These are phyloP conservation scores for Kazachstania kunashirensis DNA, from an alignment of 805 yeast species.

Conservation along the genomic window DNA sequence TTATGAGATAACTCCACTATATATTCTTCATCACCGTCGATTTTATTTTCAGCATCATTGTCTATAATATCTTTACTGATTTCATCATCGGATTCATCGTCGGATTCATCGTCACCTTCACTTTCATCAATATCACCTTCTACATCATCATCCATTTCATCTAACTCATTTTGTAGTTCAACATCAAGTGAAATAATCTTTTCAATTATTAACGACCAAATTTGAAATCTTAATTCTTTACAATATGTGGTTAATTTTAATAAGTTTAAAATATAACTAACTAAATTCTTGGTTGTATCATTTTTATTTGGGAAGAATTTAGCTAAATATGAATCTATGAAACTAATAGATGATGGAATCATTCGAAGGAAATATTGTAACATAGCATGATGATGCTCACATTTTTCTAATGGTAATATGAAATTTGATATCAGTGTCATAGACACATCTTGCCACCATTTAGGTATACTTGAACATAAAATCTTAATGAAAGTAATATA, in stretches of 20 bases:
- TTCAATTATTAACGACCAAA: constrained; percentile 78
- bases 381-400: constrained; percentile 52
- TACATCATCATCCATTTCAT: constrained; percentile 71
- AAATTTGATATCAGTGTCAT: constrained; percentile 58
- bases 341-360: constrained; percentile 72
- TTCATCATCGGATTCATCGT: constrained; percentile 1
- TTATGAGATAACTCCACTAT: constrained; percentile 38
- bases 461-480: constrained; percentile 76
- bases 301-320: constrained; percentile 74
- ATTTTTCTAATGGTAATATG: constrained; percentile 24
- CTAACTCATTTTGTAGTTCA: constrained; percentile 80
- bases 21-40: constrained; percentile 39
- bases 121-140: constrained; percentile 35
- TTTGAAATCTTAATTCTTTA: constrained; percentile 58
- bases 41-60: constrained; percentile 30
- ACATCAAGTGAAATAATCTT: constrained; percentile 80
- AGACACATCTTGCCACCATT: constrained; percentile 82
- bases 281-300: constrained; percentile 41
- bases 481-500: constrained; percentile 69
- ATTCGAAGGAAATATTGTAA: constrained; percentile 54
- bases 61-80: constrained; percentile 23
- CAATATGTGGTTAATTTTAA: constrained; percentile 56
- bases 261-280: constrained; percentile 58
- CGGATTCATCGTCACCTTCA: constrained; percentile 23
- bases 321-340: constrained; percentile 49